A percentile compares a stretch with the other conserved stretches of the same genome.
Evolutionary conservation across 1,139 yeast genomes (phyloP).

Genomic region (Saccharomyces pastorianus): DNA sequence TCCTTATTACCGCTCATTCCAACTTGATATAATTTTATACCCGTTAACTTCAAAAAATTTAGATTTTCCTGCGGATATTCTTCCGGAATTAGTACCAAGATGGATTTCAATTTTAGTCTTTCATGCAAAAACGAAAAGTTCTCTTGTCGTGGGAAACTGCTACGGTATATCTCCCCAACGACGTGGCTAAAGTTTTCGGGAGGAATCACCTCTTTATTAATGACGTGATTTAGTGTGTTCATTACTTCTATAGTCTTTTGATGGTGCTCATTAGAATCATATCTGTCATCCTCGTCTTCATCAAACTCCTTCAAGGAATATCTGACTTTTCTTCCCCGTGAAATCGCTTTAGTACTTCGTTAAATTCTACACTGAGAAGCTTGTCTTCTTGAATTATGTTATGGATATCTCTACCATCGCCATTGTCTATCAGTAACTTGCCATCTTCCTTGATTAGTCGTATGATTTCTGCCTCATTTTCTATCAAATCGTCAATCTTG

Average conservation of each 20-base stretch:
- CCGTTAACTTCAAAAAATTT: slow-evolving; percentile 51
- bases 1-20: slow-evolving; percentile 96
- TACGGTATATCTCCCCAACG: slow-evolving; percentile 68
- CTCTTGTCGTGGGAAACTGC: slow-evolving; percentile 81
- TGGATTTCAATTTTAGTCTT: slow-evolving; percentile 54
- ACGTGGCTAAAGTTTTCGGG: slow-evolving; percentile 93
- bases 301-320: slow-evolving; percentile 7
- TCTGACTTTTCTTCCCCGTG: slow-evolving; percentile 1
- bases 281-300: slow-evolving; percentile 27
- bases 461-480: slow-evolving; percentile 5
- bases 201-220: slow-evolving; percentile 36
- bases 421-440: slow-evolving; percentile 3
- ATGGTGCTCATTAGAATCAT: slow-evolving; percentile 22
- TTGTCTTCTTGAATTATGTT: slow-evolving; percentile 4
- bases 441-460: slow-evolving; percentile 2
- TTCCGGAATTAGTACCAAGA: slow-evolving; percentile 82
- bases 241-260: slow-evolving; percentile 10
- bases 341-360: slow-evolving; percentile 3
- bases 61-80: slow-evolving; percentile 74
- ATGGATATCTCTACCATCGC: slow-evolving; percentile 2
- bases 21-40: slow-evolving; percentile 68
- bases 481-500: slow-evolving; percentile 4
- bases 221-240: slow-evolving; percentile 1
- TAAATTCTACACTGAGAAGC: slow-evolving; percentile 1
- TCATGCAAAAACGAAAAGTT: slow-evolving; percentile 63